Evolutionary conservation across 2,329 filamentous ascomycete genomes (phyloP), one percentile per base, ranked within the genome.

Genomic region (Lasiodiplodia gonubiensis): DNA sequence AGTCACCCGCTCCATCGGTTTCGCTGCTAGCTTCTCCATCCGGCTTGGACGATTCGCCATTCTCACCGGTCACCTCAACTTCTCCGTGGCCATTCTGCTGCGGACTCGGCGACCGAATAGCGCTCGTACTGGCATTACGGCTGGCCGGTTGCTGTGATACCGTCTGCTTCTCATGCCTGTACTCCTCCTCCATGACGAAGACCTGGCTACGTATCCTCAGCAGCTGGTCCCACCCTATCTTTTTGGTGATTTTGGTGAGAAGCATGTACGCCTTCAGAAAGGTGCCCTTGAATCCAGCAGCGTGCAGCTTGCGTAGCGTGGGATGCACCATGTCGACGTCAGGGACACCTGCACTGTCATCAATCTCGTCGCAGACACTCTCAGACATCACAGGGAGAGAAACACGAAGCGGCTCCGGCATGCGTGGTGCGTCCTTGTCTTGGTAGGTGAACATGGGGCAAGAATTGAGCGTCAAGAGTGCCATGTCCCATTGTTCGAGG

Each of bases 361-460:
- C 94, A 71, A 99, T 97, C 76, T 99, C 95, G 73, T 99, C 95
- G 65, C 97, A 88, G 68, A 94, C 88, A 21, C 92, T 97, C 79
- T 98, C 95, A 0, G 91, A 86, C 64, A 98, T 85, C 18, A 94
- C 92, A 0, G 95, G 95, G 16, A 99, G 86, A 72, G 92, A 89
- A 51, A 98, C 91, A 67, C 93, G 92, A 73, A 91, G 90, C 0
- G 95, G 94, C 75, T 97, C 93, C 1, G 95, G 95, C 91, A 98
- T 94, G 68, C 95, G 82, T 3, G 95, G 95, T 6, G 93, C 91
- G 77, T 99, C 95, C 79, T 97, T 98, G 80, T 99, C 95, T 80
- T 98, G 95, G 79, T 99, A 98, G 7, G 95, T 99, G 79, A 99
- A 99, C 95, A 99, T 99, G 10, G 95, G 95, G 79, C 95, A 99